Evolutionary conservation across 495 filamentous ascomycete genomes (phyloP), one percentile per base, ranked within the genome.

Genomic region (Penicillium paradoxum): DNA sequence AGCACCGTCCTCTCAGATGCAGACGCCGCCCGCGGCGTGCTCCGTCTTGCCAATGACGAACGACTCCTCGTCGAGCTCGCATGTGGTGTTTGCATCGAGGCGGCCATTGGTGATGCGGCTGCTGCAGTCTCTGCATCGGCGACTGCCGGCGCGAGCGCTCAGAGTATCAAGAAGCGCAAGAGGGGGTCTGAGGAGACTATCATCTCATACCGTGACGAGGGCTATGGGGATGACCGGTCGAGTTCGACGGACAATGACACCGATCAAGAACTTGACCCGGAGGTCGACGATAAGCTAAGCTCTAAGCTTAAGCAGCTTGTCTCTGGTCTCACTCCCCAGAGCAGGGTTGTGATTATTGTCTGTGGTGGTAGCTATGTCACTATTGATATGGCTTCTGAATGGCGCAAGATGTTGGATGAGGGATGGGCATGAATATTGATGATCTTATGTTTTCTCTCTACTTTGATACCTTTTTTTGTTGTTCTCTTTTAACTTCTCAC

Each of bases 341-440:
- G 79, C 57, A 88, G 88, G 54, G 80, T 97, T 24, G 90, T 97
- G 5, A 75, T 97, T 47, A 75, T 96, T 21, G 81, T 96, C 19
- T 97, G 92, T 65, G 92, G 92, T 0, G 92, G 92, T 8, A 84
- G 79, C 39, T 87, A 87, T 67, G 80, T 91, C 40, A 85, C 82
- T 4, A 68, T 86, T 22, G 82, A 86, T 17, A 80, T 83, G 63
- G 66, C 95, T 59, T 72, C 70, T 39, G 69, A 68, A 45, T 97
- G 86, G 69, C 74, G 75, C 61, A 68, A 78, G 71, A 58, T 72
- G 63, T 42, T 77, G 53, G 55, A 62, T 15, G 63, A 74, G 40
- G 73, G 72, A 4, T 77, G 72, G 73, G 62, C 54, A 19, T 68
- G 45, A 65, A 41, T 43, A 17, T 50, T 54, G 29, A 56, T 52